Conservation (phyloP, 2,329 filamentous ascomycete species). For the Drechslerella stenobrocha region DNA sequence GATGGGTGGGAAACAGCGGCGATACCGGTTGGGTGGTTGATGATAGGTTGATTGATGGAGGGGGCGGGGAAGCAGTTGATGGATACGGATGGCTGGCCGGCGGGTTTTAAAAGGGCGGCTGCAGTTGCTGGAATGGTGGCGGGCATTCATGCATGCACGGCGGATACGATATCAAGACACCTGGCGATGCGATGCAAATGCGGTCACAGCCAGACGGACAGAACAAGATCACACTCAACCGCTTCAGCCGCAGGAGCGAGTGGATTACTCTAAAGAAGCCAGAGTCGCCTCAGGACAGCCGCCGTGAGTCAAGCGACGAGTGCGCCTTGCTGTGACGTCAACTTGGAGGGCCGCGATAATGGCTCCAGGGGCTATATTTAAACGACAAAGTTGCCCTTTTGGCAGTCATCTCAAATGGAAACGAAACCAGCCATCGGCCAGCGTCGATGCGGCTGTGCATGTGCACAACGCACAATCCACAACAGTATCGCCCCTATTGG, state of each 20-base stretch:
- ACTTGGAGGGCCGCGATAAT: too few species aligned
- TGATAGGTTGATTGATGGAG: too few species aligned
- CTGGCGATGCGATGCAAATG: too few species aligned
- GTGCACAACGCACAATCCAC: constrained; percentile 15
- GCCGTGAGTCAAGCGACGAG: constrained; percentile 11
- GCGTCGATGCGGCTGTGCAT: not conserved
- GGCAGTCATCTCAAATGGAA: too few species aligned
- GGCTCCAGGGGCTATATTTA: too few species aligned
- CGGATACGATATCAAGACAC: constrained; percentile 14
- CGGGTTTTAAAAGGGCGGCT: constrained; percentile 1
- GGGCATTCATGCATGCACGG: not conserved
- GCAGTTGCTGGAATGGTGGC: not conserved
- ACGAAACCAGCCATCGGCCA: not conserved
- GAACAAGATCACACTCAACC: constrained; percentile 1
- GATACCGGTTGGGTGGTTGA: too few species aligned
- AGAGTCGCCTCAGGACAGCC: constrained; percentile 29
- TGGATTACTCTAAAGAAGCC: constrained; percentile 17
- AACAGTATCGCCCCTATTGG: not conserved
- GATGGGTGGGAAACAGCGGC: too few species aligned
- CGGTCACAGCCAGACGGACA: too few species aligned
- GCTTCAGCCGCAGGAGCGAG: constrained; percentile 34
- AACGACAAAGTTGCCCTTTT: not conserved
- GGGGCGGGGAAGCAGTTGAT: too few species aligned
- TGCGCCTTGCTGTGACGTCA: constrained; percentile 1
- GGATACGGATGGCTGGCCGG: constrained; percentile 10